A percentile compares a stretch with the other conserved stretches of the same genome.
Conservation (phyloP, 2,329 filamentous ascomycete genomes). For the Colletotrichum spinosum region DNA sequence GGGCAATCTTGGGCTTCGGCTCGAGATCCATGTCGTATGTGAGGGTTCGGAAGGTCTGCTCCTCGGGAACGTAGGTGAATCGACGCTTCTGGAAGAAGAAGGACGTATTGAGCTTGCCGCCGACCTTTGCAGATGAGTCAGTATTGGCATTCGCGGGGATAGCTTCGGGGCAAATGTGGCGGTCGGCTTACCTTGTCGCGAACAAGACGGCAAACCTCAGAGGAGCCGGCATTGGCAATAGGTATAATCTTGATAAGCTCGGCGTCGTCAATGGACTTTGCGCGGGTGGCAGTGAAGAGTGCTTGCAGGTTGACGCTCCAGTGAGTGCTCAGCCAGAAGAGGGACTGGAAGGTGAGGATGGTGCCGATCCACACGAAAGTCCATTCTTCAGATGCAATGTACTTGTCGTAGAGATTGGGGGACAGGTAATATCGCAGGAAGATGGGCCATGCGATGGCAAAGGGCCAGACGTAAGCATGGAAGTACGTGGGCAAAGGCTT, state of each 20-base stretch:
- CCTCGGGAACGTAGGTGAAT: conserved; percentile 83
- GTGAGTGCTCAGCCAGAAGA: conserved; percentile 95
- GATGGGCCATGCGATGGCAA: conserved; percentile 88
- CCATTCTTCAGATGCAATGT: conserved; percentile 97
- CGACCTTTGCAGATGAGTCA: conserved; percentile 60
- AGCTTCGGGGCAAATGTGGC: neutral
- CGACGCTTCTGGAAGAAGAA: conserved; percentile 99
- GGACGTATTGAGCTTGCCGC: conserved; percentile 80
- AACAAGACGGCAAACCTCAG: conserved; percentile 87
- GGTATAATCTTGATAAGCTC: conserved; percentile 93
- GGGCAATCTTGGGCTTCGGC: conserved; percentile 81
- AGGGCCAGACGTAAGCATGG: conserved; percentile 94
- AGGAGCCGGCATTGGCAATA: conserved; percentile 85
- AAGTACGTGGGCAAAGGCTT: conserved; percentile 84
- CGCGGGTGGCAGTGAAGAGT: conserved; percentile 81
- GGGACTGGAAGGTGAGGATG: conserved; percentile 88
- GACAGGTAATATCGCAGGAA: conserved; percentile 91
- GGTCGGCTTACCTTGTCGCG: conserved; percentile 67
- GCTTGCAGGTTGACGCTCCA: conserved; percentile 93
- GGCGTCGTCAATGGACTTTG: conserved; percentile 77
- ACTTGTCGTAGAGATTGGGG: conserved; percentile 84
- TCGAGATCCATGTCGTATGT: conserved; percentile 86
- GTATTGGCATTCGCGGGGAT: neutral
- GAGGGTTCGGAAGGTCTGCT: conserved; percentile 83
- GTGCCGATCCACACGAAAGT: conserved; percentile 93